Evolutionary conservation across 176 grass and related monocot species (phyloP).

Genomic region (Ananas comosus): DNA sequence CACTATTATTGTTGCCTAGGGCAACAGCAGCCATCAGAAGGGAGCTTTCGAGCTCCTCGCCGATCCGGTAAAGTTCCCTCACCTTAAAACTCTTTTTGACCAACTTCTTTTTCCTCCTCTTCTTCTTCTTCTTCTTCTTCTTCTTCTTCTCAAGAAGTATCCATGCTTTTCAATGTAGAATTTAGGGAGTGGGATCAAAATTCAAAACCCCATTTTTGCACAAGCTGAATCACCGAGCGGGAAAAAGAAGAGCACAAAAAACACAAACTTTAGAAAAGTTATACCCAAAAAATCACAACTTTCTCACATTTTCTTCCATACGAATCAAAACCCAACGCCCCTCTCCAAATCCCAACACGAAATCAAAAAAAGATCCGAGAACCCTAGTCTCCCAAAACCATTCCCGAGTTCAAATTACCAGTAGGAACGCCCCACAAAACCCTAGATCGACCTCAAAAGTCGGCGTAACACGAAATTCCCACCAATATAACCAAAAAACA

Average conservation of each 20-base stretch:
- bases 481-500: not conserved
- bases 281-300: slow-evolving; percentile 11
- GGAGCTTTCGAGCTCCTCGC: slow-evolving; percentile 26
- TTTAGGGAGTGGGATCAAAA: slow-evolving; percentile 1
- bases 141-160: slow-evolving; percentile 7
- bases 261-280: not conserved
- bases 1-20: not conserved
- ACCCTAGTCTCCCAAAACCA: slow-evolving; percentile 2
- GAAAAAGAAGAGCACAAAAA: not conserved
- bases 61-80: not conserved
- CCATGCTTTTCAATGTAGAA: not conserved
- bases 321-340: not conserved
- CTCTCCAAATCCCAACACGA: not conserved
- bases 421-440: not conserved
- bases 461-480: not conserved
- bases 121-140: too few species aligned
- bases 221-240: slow-evolving; percentile 27
- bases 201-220: not conserved
- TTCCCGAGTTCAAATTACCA: not conserved
- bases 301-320: slow-evolving; percentile 7
- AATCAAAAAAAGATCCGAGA: slow-evolving; percentile 1
- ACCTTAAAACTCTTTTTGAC: not conserved
- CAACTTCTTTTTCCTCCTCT: not conserved
- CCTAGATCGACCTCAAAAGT: not conserved
- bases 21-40: slow-evolving; percentile 34